Conservation (phyloP, 1,284 basidiomycete genomes). For the Kalmanozyma brasiliensis region DNA sequence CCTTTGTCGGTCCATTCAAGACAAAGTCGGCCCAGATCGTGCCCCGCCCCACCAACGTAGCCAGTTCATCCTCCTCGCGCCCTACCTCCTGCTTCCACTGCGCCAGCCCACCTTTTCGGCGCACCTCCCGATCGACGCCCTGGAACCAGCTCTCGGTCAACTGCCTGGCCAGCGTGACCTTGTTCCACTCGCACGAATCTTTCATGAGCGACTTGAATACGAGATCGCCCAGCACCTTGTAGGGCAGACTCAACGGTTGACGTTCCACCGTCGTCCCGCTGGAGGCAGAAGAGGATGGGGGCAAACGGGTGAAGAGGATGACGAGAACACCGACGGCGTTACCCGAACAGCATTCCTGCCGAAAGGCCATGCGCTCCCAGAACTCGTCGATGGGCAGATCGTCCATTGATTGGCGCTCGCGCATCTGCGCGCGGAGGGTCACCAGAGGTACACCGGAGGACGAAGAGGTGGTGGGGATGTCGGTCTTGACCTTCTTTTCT, state of each 20-base stretch:
- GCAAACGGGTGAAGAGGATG: constrained; percentile 41
- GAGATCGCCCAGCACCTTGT: constrained; percentile 50
- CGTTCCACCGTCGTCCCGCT: not conserved
- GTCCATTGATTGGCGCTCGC: constrained; percentile 60
- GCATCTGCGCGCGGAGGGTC: constrained; percentile 45
- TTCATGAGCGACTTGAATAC: constrained; percentile 57
- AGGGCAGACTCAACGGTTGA: constrained; percentile 52
- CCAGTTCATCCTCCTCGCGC: constrained; percentile 3
- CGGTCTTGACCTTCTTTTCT: constrained; percentile 15
- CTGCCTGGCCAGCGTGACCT: constrained; percentile 9
- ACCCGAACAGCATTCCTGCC: constrained; percentile 66
- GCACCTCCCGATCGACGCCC: constrained; percentile 48
- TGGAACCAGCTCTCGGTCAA: constrained; percentile 53
- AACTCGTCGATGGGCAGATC: constrained; percentile 58
- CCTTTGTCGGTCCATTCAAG: constrained; percentile 19
- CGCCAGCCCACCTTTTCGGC: constrained; percentile 47
- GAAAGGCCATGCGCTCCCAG: constrained; percentile 66
- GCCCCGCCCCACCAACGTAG: constrained; percentile 25
- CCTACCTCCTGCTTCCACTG: constrained; percentile 2
- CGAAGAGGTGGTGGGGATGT: not conserved
- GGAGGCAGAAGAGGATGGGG: not conserved
- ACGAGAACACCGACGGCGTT: constrained; percentile 65
- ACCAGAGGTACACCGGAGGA: constrained; percentile 20
- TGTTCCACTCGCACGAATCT: constrained; percentile 61
- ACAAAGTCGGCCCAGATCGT: constrained; percentile 44